Percentiles rank a stretch among this genome's conserved stretches.
Evolutionary conservation across 768 basidiomycete species (phyloP).

Genomic region (Erythrobasidium yunnanense): DNA sequence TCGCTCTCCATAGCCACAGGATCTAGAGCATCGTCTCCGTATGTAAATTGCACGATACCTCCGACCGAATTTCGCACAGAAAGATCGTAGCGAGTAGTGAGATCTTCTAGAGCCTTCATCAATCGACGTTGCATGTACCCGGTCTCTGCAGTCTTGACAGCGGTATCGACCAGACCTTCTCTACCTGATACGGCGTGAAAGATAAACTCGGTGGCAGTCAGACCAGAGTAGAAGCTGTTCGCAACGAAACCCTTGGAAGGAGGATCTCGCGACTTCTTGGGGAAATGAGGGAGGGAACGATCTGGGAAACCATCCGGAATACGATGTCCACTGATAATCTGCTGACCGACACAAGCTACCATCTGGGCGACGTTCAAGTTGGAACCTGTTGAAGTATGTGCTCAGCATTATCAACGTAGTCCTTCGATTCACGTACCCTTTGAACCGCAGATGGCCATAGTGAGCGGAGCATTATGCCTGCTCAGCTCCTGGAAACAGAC

Average conservation of each 20-base stretch:
- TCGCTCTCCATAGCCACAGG: slow-evolving; percentile 94
- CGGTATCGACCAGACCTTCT: slow-evolving; percentile 96
- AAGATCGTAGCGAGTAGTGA: slow-evolving; percentile 89
- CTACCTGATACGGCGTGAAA: slow-evolving; percentile 99
- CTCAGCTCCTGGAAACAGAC: slow-evolving; percentile 98
- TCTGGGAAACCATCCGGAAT: slow-evolving; percentile 99
- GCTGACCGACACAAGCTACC: slow-evolving; percentile 99
- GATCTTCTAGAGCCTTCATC: slow-evolving; percentile 97
- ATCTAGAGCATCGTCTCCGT: slow-evolving; percentile 94
- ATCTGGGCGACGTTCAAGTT: slow-evolving; percentile 99
- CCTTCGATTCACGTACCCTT: slow-evolving; percentile 55
- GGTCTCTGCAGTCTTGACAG: slow-evolving; percentile 98
- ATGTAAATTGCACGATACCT: slow-evolving; percentile 90
- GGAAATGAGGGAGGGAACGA: slow-evolving; percentile 95
- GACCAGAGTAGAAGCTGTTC: slow-evolving; percentile 88
- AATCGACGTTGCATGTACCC: slow-evolving; percentile 98
- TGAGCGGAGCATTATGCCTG: slow-evolving; percentile 86
- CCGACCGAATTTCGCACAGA: slow-evolving; percentile 90
- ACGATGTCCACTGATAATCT: slow-evolving; percentile 95
- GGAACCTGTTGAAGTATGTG: slow-evolving; percentile 57
- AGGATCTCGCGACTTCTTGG: slow-evolving; percentile 88
- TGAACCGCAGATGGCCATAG: slow-evolving; percentile 98
- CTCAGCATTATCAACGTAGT: slow-evolving; percentile 6
- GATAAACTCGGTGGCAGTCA: slow-evolving; percentile 86
- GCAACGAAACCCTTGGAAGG: slow-evolving; percentile 96